Percentiles rank a stretch among this genome's conserved stretches.
Evolutionary conservation across 1,139 yeast species (phyloP).

Genomic region (Lipomyces yarrowii): DNA sequence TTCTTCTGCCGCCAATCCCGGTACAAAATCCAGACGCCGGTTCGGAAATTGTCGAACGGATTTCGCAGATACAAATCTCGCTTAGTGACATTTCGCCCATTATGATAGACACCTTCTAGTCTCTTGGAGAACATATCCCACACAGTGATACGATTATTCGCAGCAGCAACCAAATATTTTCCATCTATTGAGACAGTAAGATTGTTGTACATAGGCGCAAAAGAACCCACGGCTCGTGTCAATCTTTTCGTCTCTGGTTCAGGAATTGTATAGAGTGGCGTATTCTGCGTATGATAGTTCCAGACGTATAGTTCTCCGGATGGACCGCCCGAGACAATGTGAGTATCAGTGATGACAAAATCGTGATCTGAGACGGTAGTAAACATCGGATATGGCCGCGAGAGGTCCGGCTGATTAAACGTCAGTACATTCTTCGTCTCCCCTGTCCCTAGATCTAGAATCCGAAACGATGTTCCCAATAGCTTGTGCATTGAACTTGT

Average conservation of each 20-base stretch:
- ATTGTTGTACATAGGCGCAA: constrained; percentile 8
- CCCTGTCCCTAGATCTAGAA: constrained; percentile 14
- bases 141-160: constrained; percentile 15
- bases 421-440: constrained; percentile 8
- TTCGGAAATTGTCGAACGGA: constrained; percentile 15
- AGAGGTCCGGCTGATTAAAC: constrained; percentile 2
- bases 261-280: constrained; percentile 12
- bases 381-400: constrained; percentile 2
- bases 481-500: constrained; percentile 23
- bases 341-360: constrained; percentile 19
- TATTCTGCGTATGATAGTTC: constrained; percentile 14
- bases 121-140: constrained; percentile 20
- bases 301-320: constrained; percentile 17
- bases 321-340: constrained; percentile 23
- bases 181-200: constrained; percentile 20
- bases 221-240: neutral
- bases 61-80: constrained; percentile 7
- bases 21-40: constrained; percentile 23
- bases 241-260: constrained; percentile 3
- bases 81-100: constrained; percentile 19
- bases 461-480: constrained; percentile 21
- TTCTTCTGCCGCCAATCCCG: constrained; percentile 14
- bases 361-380: constrained; percentile 17
- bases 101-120: constrained; percentile 17
- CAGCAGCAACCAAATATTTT: constrained; percentile 15